phyloP scores from a whole-genome alignment of 1,284 basidiomycete species.

The Farysia itapuensis region DNA sequence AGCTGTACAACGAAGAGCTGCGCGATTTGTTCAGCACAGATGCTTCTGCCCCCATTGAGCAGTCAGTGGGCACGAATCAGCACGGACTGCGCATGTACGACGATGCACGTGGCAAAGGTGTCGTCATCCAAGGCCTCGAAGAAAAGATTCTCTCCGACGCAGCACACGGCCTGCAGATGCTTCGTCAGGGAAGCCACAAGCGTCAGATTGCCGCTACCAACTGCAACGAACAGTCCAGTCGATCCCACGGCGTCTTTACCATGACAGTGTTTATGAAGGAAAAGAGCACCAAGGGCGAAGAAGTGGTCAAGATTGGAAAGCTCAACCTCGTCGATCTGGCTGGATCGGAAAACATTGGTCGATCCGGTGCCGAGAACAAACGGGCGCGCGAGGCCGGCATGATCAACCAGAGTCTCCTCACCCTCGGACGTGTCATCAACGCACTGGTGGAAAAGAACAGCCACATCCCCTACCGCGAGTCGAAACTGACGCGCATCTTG shows the following conservation, averaged over 20 bases:
- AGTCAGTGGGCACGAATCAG: constrained; percentile 3
- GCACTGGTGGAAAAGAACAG: constrained; percentile 84
- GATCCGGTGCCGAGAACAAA: constrained; percentile 92
- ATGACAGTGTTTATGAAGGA: constrained; percentile 93
- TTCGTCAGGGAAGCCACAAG: constrained; percentile 84
- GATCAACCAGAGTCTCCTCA: constrained; percentile 97
- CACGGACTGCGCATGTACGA: constrained; percentile 72
- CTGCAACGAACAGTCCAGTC: constrained; percentile 95
- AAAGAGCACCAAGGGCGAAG: constrained; percentile 72
- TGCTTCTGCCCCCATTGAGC: constrained; percentile 1
- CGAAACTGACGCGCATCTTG: constrained; percentile 89
- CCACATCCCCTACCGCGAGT: constrained; percentile 84
- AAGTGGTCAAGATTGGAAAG: constrained; percentile 88
- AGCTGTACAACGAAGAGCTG: constrained; percentile 99
- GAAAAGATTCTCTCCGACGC: constrained; percentile 83
- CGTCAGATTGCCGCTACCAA: constrained; percentile 94
- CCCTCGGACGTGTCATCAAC: constrained; percentile 94
- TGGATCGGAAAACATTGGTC: constrained; percentile 94
- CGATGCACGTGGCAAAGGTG: constrained; percentile 72
- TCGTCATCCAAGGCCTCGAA: constrained; percentile 91
- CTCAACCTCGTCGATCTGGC: constrained; percentile 96
- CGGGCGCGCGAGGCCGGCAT: constrained; percentile 94
- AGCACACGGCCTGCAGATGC: constrained; percentile 78
- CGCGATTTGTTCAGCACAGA: constrained; percentile 66
- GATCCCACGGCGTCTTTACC: constrained; percentile 97